Evolutionary conservation across 2,329 filamentous ascomycete genomes (phyloP).

Genomic region (Trichophaea hybrida): DNA sequence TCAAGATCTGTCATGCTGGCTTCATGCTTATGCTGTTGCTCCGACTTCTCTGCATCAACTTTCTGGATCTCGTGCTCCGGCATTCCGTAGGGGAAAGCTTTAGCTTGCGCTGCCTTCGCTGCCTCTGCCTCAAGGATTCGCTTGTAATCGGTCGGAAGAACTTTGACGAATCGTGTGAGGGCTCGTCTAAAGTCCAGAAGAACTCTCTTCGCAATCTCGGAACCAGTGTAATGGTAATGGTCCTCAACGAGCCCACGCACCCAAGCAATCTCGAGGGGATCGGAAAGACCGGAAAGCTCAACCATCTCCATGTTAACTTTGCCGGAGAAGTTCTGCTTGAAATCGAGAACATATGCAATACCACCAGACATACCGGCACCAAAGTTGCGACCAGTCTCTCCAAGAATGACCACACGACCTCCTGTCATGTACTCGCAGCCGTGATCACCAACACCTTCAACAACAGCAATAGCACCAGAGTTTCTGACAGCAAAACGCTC

Average conservation of each 20-base stretch:
- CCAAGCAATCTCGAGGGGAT: constrained; percentile 77
- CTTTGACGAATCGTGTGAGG: constrained; percentile 79
- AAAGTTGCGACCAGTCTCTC: constrained; percentile 87
- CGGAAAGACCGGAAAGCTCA: constrained; percentile 68
- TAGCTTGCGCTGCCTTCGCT: constrained; percentile 68
- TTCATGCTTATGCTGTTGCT: constrained; percentile 49
- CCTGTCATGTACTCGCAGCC: constrained; percentile 99
- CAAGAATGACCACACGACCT: constrained; percentile 74
- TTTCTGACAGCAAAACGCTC: constrained; percentile 95
- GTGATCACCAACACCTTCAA: constrained; percentile 91
- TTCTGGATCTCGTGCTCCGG: constrained; percentile 39
- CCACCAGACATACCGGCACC: constrained; percentile 97
- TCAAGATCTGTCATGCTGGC: constrained; percentile 53
- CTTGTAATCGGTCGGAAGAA: constrained; percentile 92
- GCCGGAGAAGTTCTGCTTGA: constrained; percentile 72
- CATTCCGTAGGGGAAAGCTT: constrained; percentile 40
- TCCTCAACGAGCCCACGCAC: constrained; percentile 86
- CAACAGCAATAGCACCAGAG: constrained; percentile 88
- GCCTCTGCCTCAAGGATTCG: constrained; percentile 76
- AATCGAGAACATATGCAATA: constrained; percentile 87
- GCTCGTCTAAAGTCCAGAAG: constrained; percentile 91
- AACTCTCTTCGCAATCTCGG: constrained; percentile 82
- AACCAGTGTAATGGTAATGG: constrained; percentile 94
- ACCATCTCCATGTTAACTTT: constrained; percentile 99
- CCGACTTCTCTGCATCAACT: constrained; percentile 31